Evolutionary conservation across 148 eudicot species (phyloP), one percentile per base, ranked within the genome.

Genomic region (Vaccinium myrtillus): DNA sequence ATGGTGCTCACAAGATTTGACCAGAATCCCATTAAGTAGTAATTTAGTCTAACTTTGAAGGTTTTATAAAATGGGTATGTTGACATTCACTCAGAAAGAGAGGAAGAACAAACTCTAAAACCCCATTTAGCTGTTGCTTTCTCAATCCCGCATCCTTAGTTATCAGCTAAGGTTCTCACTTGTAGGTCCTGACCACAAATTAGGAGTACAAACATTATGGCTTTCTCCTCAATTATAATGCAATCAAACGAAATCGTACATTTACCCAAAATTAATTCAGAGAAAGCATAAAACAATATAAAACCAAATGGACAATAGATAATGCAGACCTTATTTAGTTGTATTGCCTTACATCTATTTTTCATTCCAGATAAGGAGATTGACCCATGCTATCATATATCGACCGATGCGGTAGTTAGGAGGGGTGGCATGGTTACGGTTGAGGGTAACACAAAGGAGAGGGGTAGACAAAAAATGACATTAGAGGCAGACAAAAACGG

Each of bases 131-230:
- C 59, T 53, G 21, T 63, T 78, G 63, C 43, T 54, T 27, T 78
- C 27, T 49, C 79, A 32, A 56, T 32, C 50, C 46, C 25, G 81
- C 58, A 77, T 54, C 15, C 21, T 21, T 16, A 13, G 48, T 11
- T 30, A 53, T 23, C 16, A 25, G 65, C 53, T 11, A 50, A 50
- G 58, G 14, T 21, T 13, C 48, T 27, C 39, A 53, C 81, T 78
- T 78, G 81, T 65, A 78, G 46, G 56, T 51, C 25, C 80, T 51
- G 59, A 49, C 25, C 18, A 75, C 78, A 75, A 43, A 75, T 4
- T 16, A 73, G 39, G 48, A 75, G 54, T 75, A 43, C 8, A 30
- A 10, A 70, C 13, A 77, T 30, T 30, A 9, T 12, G 14, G 21
- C 59, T 25, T 77, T 51, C 54, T 48, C 32, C 43, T 51, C 7